Conservation (phyloP, 2,329 filamentous ascomycete species). For the Sclerotinia spermophila region DNA sequence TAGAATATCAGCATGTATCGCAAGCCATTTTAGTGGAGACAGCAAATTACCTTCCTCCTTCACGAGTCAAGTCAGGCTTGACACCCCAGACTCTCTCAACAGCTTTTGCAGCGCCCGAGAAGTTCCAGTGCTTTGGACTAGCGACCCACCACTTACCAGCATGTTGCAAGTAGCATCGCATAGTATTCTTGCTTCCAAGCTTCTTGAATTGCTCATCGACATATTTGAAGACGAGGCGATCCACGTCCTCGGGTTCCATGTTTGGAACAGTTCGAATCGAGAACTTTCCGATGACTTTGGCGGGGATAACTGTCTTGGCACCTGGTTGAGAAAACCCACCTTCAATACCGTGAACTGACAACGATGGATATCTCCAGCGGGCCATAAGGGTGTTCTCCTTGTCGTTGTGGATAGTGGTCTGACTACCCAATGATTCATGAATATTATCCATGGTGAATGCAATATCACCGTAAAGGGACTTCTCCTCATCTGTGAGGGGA, state of each 20-base stretch:
- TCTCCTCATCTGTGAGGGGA: conserved; percentile 80
- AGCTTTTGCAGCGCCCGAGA: conserved; percentile 90
- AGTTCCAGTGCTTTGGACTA: conserved; percentile 98
- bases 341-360: conserved; percentile 92
- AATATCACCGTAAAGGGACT: conserved; percentile 82
- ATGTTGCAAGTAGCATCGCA: conserved; percentile 80
- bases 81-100: conserved; percentile 92
- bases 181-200: conserved; percentile 85
- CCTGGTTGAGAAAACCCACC: conserved; percentile 90
- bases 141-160: conserved; percentile 99
- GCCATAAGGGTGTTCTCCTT: conserved; percentile 94
- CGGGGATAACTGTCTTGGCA: conserved; percentile 97
- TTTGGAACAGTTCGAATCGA: conserved; percentile 95
- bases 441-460: conserved; percentile 96
- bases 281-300: conserved; percentile 97
- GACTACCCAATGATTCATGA: conserved; percentile 84
- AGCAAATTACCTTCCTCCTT: conserved; percentile 73
- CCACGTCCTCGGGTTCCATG: conserved; percentile 92
- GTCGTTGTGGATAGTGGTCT: conserved; percentile 80
- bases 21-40: conserved; percentile 8
- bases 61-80: conserved; percentile 89
- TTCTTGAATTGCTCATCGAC: conserved; percentile 81
- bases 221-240: conserved; percentile 78
- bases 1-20: conserved; percentile 17
- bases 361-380: conserved; percentile 89